Evolutionary conservation across 2,329 filamentous ascomycete species (phyloP).

Genomic region (Cladosporium oxysporum): DNA sequence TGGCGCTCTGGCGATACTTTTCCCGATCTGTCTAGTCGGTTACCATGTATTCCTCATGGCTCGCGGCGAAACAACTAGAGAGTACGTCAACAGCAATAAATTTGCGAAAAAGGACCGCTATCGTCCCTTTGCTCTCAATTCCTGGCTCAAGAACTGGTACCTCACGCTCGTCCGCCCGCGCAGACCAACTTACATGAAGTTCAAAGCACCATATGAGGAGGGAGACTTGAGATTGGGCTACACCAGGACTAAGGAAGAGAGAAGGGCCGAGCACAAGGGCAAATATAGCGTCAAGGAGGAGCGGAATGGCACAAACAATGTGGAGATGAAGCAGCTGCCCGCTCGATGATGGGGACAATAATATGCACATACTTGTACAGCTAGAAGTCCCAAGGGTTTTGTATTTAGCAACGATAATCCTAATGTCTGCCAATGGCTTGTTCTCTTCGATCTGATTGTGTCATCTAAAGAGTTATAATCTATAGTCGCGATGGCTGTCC

Average conservation of each 20-base stretch:
- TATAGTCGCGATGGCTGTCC: not conserved
- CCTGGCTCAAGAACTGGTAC: constrained; percentile 71
- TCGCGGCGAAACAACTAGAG: constrained; percentile 89
- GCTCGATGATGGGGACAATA: not conserved
- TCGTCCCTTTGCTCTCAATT: constrained; percentile 77
- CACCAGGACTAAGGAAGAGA: constrained; percentile 44
- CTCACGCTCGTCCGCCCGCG: constrained; percentile 14
- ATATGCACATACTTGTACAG: not conserved
- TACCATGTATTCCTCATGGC: constrained; percentile 93
- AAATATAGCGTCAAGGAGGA: constrained; percentile 38
- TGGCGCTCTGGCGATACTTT: constrained; percentile 70
- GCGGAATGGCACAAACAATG: constrained; percentile 48
- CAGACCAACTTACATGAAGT: constrained; percentile 16
- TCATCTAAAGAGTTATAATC: not conserved
- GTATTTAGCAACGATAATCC: constrained; percentile 6
- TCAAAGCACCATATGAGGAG: constrained; percentile 45
- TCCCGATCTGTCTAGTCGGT: constrained; percentile 78
- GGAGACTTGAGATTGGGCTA: constrained; percentile 83
- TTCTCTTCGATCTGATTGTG: not conserved
- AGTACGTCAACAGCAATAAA: constrained; percentile 95
- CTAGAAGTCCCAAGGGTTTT: not conserved
- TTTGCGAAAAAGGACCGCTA: constrained; percentile 91
- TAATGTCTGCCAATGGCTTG: constrained; percentile 14
- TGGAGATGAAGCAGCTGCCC: constrained; percentile 68
- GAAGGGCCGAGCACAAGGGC: constrained; percentile 55